A percentile compares a stretch with the other conserved stretches of the same genome.
phyloP scores from a whole-genome alignment of 1,139 yeast species.

The Meyerozyma guilliermondii region DNA sequence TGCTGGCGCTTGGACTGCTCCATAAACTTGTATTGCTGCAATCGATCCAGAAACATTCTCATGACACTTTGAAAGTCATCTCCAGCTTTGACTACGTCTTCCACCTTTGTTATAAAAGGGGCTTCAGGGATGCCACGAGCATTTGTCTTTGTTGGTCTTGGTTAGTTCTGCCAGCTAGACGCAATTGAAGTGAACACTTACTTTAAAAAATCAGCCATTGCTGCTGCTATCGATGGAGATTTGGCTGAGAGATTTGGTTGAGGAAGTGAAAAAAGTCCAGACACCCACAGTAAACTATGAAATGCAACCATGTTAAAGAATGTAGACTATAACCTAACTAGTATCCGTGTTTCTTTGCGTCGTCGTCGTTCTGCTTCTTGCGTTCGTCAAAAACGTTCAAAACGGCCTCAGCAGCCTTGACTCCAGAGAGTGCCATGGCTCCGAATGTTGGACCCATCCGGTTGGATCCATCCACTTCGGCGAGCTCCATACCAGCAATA shows the following conservation, averaged over 20 bases:
- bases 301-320: background rate
- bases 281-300: background rate
- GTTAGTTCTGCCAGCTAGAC: constrained; percentile 15
- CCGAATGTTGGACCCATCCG: constrained; percentile 87
- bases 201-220: constrained; percentile 14
- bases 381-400: constrained; percentile 48
- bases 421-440: constrained; percentile 75
- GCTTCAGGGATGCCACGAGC: constrained; percentile 97
- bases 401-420: constrained; percentile 66
- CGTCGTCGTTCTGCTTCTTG: constrained; percentile 31
- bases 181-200: constrained; percentile 5
- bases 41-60: constrained; percentile 69
- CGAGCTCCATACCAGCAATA: constrained; percentile 78
- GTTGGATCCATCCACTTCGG: constrained; percentile 72
- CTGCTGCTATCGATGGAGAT: background rate
- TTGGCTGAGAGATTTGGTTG: background rate
- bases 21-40: constrained; percentile 83
- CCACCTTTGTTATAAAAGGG: constrained; percentile 85
- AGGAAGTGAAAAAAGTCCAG: constrained; percentile 1
- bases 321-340: background rate
- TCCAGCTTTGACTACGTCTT: constrained; percentile 59
- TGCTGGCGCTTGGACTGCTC: constrained; percentile 74
- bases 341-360: background rate
- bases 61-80: constrained; percentile 70
- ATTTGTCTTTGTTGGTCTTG: constrained; percentile 53